These are phyloP conservation scores for Cenchrus fungigraminus DNA, from an alignment of 176 grass and related monocot species.

Conservation along the genomic window DNA sequence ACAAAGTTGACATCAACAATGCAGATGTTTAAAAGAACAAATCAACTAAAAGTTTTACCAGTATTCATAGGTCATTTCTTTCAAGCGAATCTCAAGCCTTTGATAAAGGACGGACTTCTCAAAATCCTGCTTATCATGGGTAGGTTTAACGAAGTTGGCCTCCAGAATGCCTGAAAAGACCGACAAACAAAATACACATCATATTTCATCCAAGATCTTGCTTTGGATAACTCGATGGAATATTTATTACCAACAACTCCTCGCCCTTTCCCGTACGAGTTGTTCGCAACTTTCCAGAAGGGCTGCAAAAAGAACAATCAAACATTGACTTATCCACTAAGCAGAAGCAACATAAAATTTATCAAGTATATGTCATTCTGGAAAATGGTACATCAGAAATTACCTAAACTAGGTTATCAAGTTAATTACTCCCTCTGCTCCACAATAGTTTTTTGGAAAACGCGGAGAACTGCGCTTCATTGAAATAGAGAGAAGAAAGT, in stretches of 20 bases:
- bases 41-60: constrained; percentile 60
- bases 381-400: constrained; percentile 10
- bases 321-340: constrained; percentile 21
- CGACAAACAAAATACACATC: background rate
- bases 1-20: constrained; percentile 15
- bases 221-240: constrained; percentile 20
- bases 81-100: constrained; percentile 88
- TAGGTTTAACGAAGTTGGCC: constrained; percentile 91
- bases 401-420: constrained; percentile 24
- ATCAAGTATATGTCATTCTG: background rate
- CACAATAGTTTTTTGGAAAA: too few relatives aligned
- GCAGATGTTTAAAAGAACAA: constrained; percentile 25
- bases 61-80: constrained; percentile 99
- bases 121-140: constrained; percentile 98
- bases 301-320: constrained; percentile 58
- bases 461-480: too few relatives aligned
- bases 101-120: constrained; percentile 96
- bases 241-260: constrained; percentile 85
- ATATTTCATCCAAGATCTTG: constrained; percentile 4
- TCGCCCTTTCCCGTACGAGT: constrained; percentile 95
- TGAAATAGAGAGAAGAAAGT: too few relatives aligned
- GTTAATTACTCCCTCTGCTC: background rate
- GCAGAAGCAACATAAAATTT: constrained; percentile 22
- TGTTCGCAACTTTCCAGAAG: constrained; percentile 91
- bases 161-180: constrained; percentile 78